Evolutionary conservation across 495 filamentous ascomycete genomes (phyloP), one percentile per base, ranked within the genome.

Genomic region (Tetracladium marchalianum): DNA sequence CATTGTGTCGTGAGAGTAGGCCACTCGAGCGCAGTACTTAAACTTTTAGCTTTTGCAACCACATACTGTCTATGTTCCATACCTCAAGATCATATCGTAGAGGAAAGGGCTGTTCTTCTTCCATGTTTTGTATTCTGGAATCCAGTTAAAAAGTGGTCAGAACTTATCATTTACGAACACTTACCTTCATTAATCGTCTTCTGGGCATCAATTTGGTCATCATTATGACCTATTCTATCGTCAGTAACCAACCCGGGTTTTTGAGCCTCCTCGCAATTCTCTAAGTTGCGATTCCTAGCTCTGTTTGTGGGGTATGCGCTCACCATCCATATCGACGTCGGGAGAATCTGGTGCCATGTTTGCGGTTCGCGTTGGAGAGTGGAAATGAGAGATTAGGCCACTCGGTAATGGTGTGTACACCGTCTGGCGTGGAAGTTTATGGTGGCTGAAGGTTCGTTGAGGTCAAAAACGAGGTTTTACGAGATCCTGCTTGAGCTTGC

Each of bases 91-190:
- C 73, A 95, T 81, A 58, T 96, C 93, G 64, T 99, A 99, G 54
- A 99, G 84, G 64, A 96, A 96, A 2, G 90, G 89, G 52, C 87
- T 84, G 66, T 97, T 97, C 76, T 99, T 99, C 75, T 99, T 99
- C 93, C 93, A 99, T 52, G 87, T 95, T 63, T 99, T 99, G 76
- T 99, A 99, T 67, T 97, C 93, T 90, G 60, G 19, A 22, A 13
- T 9, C 13, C 38, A 15, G 43, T 63, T 27, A 59, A 59, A 39
- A 38, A 31, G 19, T n/a, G 36, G 24, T 11, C 22, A 27, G 22
- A 27, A 39, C 18, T 44, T 7, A 35, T 39, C 37, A 24, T 17
- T n/a, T 27, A 7, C 22, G 7, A 7, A 4, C 12, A 9, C 48
- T 19, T 73, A 87, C 85, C 85, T 72, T 98, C 92, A 54, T 98